These are phyloP conservation scores for Sphagnum tenellum DNA, from an alignment of 225 moss, liverwort and hornwort species.

Conservation along the genomic window DNA sequence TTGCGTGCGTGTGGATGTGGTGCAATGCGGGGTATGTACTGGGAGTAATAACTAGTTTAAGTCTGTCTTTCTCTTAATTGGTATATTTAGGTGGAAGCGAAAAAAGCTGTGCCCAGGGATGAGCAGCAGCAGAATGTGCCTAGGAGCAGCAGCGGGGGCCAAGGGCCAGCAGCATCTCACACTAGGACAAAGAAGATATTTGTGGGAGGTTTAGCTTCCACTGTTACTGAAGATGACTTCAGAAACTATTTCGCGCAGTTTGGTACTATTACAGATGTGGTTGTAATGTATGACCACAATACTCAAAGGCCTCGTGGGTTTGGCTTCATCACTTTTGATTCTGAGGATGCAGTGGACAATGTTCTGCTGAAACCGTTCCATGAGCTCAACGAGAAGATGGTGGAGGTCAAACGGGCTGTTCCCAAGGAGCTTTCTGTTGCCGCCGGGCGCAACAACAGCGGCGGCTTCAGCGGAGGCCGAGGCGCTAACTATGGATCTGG, in stretches of 20 bases:
- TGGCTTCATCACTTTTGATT: constrained; percentile 21
- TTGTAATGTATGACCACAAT: constrained; percentile 20
- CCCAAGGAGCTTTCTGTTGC: no score
- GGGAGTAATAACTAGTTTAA: constrained; percentile 8
- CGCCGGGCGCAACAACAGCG: no score
- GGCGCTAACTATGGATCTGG: no score
- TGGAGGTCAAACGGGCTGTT: no score
- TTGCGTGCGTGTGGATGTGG: no score
- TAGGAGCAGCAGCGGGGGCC: constrained; percentile 68
- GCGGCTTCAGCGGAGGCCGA: no score
- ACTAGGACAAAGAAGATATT: constrained; percentile 26
- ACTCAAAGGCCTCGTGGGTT: constrained; percentile 19
- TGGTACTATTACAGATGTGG: constrained; percentile 18
- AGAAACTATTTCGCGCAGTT: constrained; percentile 22
- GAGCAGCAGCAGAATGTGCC: constrained; percentile 89
- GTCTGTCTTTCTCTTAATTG: not conserved
- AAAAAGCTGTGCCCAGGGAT: constrained; percentile 99
- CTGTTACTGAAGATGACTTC: constrained; percentile 18
- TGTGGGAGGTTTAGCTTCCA: constrained; percentile 19
- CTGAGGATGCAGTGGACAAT: constrained; percentile 17
- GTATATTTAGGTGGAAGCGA: constrained; percentile 83
- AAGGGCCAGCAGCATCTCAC: constrained; percentile 10
- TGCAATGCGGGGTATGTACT: not conserved
- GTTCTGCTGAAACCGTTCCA: constrained; percentile 4
- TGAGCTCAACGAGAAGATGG: no score